phyloP scores from a whole-genome alignment of 306 rosid genomes.

The Cicer chorassanicum region DNA sequence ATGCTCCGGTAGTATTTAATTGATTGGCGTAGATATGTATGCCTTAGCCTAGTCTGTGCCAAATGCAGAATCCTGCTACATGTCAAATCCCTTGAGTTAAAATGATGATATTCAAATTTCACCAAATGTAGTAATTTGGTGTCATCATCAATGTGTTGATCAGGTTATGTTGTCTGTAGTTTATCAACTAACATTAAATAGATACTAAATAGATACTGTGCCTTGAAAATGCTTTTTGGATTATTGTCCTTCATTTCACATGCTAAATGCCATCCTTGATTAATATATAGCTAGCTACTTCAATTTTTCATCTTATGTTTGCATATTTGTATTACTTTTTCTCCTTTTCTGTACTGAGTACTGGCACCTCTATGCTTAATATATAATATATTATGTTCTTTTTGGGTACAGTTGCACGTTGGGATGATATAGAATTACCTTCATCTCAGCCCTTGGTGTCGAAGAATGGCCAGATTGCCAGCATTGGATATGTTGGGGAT shows the following conservation, averaged over 20 bases:
- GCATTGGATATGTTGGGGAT: constrained; percentile 80
- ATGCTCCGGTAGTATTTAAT: no score
- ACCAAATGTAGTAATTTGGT: background rate
- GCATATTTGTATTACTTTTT: background rate
- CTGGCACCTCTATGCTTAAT: background rate
- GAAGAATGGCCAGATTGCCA: constrained; percentile 36
- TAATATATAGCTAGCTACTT: background rate
- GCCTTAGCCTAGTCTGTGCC: background rate
- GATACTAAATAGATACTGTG: no score
- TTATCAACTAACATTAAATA: background rate
- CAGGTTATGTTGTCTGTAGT: background rate
- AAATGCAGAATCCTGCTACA: background rate
- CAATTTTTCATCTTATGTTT: background rate
- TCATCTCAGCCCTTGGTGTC: constrained; percentile 50
- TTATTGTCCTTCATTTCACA: background rate
- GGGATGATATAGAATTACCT: constrained; percentile 77
- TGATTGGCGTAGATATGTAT: no score
- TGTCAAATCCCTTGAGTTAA: background rate
- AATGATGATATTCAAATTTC: background rate
- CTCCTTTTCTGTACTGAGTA: background rate
- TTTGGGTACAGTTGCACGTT: constrained; percentile 66
- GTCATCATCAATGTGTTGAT: background rate
- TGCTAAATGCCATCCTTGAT: background rate
- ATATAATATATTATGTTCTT: constrained; percentile 27
- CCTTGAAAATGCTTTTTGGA: no score